Evolutionary conservation across 257 asterid genomes (phyloP).

Genomic region (Solanum chilense): DNA sequence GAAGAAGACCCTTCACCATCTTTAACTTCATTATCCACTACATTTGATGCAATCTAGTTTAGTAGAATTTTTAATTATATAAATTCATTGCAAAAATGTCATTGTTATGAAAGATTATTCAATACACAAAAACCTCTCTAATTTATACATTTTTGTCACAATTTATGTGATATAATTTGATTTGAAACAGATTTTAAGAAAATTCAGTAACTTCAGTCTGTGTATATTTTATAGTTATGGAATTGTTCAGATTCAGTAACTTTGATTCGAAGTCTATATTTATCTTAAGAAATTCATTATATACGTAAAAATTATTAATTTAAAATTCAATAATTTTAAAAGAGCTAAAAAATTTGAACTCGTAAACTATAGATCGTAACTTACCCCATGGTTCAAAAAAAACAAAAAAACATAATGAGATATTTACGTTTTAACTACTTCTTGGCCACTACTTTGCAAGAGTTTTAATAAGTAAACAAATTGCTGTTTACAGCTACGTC

Average conservation of each 20-base stretch:
- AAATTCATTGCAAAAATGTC: background rate
- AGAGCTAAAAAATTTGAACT: background rate
- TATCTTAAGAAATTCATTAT: background rate
- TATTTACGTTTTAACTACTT: background rate
- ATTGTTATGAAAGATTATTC: background rate
- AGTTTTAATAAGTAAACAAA: background rate
- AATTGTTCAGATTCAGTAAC: background rate
- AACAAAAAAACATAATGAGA: background rate
- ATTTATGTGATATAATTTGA: background rate
- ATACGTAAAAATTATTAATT: background rate
- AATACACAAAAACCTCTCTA: background rate
- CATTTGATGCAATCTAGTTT: background rate
- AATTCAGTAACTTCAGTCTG: background rate
- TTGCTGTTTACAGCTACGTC: background rate
- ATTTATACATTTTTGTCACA: background rate
- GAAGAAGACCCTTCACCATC: background rate
- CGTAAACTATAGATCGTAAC: background rate
- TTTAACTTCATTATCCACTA: background rate
- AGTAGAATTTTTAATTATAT: background rate
- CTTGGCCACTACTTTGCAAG: background rate
- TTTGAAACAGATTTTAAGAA: rapidly evolving
- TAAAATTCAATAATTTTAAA: background rate
- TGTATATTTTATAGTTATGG: background rate
- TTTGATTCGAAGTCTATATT: background rate
- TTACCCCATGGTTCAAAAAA: background rate